Evolutionary conservation across 768 basidiomycete species (phyloP).

Genomic region (Hygrophoropsis aurantiaca): DNA sequence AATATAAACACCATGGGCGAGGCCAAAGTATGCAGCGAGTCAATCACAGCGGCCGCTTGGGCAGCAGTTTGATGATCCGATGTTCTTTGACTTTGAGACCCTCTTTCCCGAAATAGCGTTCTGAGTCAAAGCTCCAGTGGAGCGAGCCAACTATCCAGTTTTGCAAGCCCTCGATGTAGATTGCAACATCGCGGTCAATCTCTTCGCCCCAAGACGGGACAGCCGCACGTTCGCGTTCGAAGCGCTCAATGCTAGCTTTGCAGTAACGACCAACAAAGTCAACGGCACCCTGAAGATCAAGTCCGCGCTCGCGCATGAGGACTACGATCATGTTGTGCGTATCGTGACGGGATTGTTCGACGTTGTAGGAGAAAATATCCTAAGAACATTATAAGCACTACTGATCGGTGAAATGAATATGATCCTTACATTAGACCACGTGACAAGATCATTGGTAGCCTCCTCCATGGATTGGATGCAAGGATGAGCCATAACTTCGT

Average conservation of each 20-base stretch:
- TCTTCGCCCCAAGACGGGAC: constrained; percentile 65
- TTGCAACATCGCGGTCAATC: constrained; percentile 55
- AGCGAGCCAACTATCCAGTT: constrained; percentile 73
- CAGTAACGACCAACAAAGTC: constrained; percentile 66
- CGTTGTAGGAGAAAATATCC: constrained; percentile 79
- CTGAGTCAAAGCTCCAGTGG: constrained; percentile 72
- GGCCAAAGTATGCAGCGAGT: too few relatives aligned
- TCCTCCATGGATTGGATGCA: constrained; percentile 44
- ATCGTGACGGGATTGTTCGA: constrained; percentile 68
- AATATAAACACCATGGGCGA: not conserved
- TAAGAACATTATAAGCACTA: constrained; percentile 20
- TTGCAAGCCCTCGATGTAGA: constrained; percentile 62
- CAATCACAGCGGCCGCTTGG: constrained; percentile 25
- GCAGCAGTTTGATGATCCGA: constrained; percentile 52
- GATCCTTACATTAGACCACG: constrained; percentile 42
- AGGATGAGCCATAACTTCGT: constrained; percentile 54
- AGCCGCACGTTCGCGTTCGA: constrained; percentile 43
- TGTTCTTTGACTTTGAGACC: constrained; percentile 55
- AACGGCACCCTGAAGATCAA: constrained; percentile 60
- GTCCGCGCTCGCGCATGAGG: constrained; percentile 59
- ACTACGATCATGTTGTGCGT: constrained; percentile 75
- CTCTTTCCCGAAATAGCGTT: constrained; percentile 65
- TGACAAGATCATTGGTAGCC: constrained; percentile 51
- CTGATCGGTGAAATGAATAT: not conserved
- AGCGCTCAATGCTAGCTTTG: constrained; percentile 51